Conservation (phyloP, 768 basidiomycete genomes). For the Sistotremastrum niveocremeum region DNA sequence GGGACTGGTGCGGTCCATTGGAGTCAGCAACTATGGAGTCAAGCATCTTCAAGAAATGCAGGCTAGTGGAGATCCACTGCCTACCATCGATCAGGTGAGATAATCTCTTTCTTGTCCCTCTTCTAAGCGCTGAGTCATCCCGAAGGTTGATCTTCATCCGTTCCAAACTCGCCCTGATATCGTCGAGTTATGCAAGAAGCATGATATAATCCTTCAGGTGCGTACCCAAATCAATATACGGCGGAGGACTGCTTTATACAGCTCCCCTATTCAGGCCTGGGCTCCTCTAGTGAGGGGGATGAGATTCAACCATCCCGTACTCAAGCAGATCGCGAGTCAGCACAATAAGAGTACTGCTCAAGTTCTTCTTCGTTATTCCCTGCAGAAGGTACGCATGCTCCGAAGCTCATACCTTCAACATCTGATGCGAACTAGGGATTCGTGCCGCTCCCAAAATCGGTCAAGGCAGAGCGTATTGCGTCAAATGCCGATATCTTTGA, state of each 20-base stretch:
- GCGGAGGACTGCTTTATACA: slow-evolving; percentile 3
- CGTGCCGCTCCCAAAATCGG: slow-evolving; percentile 54
- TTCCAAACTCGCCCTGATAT: slow-evolving; percentile 57
- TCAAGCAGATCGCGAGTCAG: slow-evolving; percentile 34
- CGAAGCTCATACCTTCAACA: background rate
- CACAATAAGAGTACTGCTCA: slow-evolving; percentile 45
- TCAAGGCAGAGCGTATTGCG: slow-evolving; percentile 35
- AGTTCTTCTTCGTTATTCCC: slow-evolving; percentile 55
- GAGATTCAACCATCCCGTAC: slow-evolving; percentile 44
- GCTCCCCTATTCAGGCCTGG: slow-evolving; percentile 40
- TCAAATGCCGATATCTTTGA: slow-evolving; percentile 51
- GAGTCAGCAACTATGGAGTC: slow-evolving; percentile 50
- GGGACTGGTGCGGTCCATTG: slow-evolving; percentile 45
- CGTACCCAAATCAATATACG: slow-evolving; percentile 9
- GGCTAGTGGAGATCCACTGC: slow-evolving; percentile 30
- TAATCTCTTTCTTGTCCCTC: slow-evolving; percentile 1
- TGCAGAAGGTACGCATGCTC: slow-evolving; percentile 48
- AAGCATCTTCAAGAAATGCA: slow-evolving; percentile 45
- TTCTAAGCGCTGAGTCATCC: slow-evolving; percentile 1
- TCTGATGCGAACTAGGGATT: slow-evolving; percentile 26
- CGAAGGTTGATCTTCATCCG: slow-evolving; percentile 45
- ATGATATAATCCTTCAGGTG: slow-evolving; percentile 51
- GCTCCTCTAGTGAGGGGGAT: slow-evolving; percentile 54
- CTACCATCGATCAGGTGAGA: slow-evolving; percentile 46
- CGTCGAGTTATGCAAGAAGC: slow-evolving; percentile 41